Evolutionary conservation across 257 asterid species (phyloP).

Genomic region (Solanum clarkiae): DNA sequence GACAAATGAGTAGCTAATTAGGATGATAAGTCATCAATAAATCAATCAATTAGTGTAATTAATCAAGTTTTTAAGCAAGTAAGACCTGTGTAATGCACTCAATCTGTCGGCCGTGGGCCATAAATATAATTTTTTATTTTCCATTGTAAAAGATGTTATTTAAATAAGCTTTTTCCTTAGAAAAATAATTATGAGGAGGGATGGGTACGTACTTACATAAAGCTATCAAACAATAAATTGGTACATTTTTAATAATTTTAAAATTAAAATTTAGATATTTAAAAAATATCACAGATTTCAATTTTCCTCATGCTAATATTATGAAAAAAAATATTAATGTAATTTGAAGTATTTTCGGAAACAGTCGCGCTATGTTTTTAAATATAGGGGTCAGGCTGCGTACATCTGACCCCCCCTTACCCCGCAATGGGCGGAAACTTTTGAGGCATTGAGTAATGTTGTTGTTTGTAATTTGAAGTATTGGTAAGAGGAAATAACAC

Average conservation of each 20-base stretch:
- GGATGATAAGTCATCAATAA: neutral
- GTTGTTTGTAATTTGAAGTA: neutral
- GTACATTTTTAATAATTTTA: too few species aligned
- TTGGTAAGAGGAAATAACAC: neutral
- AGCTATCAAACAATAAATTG: neutral
- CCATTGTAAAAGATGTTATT: neutral
- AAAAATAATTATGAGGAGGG: neutral
- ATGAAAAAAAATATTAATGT: neutral
- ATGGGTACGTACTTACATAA: neutral
- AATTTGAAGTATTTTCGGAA: neutral
- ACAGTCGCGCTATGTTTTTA: too few species aligned
- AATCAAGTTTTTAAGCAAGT: neutral
- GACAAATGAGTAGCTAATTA: neutral
- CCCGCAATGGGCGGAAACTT: too few species aligned
- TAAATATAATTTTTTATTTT: neutral
- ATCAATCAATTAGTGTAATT: neutral
- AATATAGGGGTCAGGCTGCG: too few species aligned
- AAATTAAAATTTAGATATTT: too few species aligned
- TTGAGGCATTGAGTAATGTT: too few species aligned
- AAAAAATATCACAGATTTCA: too few species aligned
- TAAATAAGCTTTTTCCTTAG: neutral
- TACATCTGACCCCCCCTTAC: too few species aligned
- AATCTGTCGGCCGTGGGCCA: neutral
- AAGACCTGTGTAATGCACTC: neutral
- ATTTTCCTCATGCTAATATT: neutral